Percentiles rank a stretch among this genome's conserved stretches.
phyloP scores from a whole-genome alignment of 495 filamentous ascomycete genomes.

The Trichoderma virens region DNA sequence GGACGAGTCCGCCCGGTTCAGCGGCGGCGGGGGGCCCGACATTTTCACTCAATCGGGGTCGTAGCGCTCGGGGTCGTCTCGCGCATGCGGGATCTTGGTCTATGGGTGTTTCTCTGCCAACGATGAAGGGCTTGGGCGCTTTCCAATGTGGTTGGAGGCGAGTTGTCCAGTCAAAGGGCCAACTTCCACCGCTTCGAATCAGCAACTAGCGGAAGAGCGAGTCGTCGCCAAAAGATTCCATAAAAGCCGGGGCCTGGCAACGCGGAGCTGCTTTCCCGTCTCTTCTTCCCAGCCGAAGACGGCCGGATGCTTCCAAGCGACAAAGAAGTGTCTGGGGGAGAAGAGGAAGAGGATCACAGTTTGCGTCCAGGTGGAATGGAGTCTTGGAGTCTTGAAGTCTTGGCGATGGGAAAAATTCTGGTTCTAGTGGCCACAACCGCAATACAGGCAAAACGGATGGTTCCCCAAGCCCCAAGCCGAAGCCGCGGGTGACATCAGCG shows the following conservation, averaged over 20 bases:
- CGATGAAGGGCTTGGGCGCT: background rate
- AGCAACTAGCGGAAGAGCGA: background rate
- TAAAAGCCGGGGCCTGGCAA: background rate
- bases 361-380: too few relatives aligned
- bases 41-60: background rate
- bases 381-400: too few relatives aligned
- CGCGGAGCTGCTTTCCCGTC: background rate
- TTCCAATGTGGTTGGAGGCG: background rate
- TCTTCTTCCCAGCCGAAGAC: background rate
- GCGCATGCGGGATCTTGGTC: background rate
- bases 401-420: slow-evolving; percentile 1
- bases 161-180: background rate
- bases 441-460: background rate
- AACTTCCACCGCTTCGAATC: background rate
- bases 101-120: background rate
- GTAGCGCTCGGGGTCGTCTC: background rate
- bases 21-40: slow-evolving; percentile 5
- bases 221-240: too few relatives aligned
- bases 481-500: slow-evolving; percentile 8
- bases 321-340: background rate
- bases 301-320: background rate
- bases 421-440: background rate
- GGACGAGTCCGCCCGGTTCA: slow-evolving; percentile 5
- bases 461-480: background rate
- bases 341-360: background rate